phyloP scores from a whole-genome alignment of 441 rosid genomes.

The Biscutella auriculata region DNA sequence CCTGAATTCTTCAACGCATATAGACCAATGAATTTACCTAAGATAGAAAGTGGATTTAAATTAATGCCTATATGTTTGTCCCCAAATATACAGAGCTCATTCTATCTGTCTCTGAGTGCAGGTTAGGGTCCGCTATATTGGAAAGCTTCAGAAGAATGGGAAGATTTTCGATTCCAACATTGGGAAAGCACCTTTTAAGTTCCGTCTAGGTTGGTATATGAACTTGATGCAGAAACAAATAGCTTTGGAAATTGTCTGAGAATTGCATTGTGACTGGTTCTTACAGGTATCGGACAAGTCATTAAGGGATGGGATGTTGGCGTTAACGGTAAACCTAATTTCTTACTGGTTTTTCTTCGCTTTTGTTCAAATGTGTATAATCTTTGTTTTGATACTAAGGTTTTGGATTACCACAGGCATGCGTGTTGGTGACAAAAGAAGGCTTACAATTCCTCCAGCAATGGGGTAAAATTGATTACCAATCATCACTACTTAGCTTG shows the following conservation, averaged over 20 bases:
- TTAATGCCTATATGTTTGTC: neutral
- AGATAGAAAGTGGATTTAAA: neutral
- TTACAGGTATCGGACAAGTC: conserved; percentile 72
- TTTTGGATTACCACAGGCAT: conserved; percentile 38
- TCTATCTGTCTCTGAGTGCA: conserved; percentile 22
- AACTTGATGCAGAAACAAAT: neutral
- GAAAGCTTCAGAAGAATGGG: conserved; percentile 82
- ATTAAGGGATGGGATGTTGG: conserved; percentile 99
- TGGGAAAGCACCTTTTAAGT: conserved; percentile 64
- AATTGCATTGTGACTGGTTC: neutral
- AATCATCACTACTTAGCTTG: neutral
- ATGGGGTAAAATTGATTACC: conserved; percentile 61
- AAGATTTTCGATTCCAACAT: conserved; percentile 74
- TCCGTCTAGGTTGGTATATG: conserved; percentile 63
- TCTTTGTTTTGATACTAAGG: neutral
- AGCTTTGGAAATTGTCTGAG: neutral
- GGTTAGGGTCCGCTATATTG: conserved; percentile 71
- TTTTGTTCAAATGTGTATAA: neutral
- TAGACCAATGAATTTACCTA: neutral
- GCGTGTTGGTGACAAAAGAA: conserved; percentile 92
- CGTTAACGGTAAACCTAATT: conserved; percentile 45
- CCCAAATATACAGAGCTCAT: neutral
- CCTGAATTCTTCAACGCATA: neutral
- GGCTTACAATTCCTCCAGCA: conserved; percentile 77
- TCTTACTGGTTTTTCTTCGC: neutral